Evolutionary conservation across 768 basidiomycete species (phyloP).

Genomic region (Tubosaeta brunneosetosa): DNA sequence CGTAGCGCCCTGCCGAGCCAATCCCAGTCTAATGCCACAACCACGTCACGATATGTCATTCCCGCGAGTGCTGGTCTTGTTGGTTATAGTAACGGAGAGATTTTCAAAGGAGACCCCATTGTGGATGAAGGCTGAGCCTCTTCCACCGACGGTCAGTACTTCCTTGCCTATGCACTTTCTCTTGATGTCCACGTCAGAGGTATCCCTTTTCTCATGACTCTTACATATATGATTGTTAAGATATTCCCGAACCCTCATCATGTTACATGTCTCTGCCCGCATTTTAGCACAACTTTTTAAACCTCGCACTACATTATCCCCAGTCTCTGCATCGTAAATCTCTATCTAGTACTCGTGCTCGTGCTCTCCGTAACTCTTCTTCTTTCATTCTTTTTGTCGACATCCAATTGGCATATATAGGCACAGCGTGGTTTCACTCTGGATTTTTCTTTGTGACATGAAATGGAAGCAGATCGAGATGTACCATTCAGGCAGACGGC

Average conservation of each 20-base stretch:
- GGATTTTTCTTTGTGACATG: slow-evolving; percentile 10
- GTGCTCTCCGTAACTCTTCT: not conserved
- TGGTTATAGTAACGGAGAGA: slow-evolving; percentile 15
- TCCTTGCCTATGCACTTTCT: not conserved
- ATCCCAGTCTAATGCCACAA: slow-evolving; percentile 40
- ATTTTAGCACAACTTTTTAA: slow-evolving; percentile 18
- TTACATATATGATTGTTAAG: slow-evolving; percentile 11
- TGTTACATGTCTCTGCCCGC: slow-evolving; percentile 8
- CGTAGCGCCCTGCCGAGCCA: slow-evolving; percentile 53
- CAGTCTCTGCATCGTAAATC: slow-evolving; percentile 23
- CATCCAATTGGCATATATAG: slow-evolving; percentile 17
- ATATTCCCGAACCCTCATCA: slow-evolving; percentile 8
- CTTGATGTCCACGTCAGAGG: not conserved
- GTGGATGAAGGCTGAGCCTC: slow-evolving; percentile 32
- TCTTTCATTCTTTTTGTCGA: slow-evolving; percentile 4
- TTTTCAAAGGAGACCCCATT: slow-evolving; percentile 9
- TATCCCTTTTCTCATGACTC: not conserved
- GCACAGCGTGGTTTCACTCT: slow-evolving; percentile 8
- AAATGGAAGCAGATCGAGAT: slow-evolving; percentile 4
- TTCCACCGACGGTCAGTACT: slow-evolving; percentile 14
- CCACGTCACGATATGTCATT: slow-evolving; percentile 19
- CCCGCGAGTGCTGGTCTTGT: slow-evolving; percentile 1
- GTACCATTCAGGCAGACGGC: no score
- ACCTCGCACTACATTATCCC: slow-evolving; percentile 22
- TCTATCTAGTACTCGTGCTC: slow-evolving; percentile 22